Evolutionary conservation across 768 basidiomycete species (phyloP).

Genomic region (Lepiota venenata): DNA sequence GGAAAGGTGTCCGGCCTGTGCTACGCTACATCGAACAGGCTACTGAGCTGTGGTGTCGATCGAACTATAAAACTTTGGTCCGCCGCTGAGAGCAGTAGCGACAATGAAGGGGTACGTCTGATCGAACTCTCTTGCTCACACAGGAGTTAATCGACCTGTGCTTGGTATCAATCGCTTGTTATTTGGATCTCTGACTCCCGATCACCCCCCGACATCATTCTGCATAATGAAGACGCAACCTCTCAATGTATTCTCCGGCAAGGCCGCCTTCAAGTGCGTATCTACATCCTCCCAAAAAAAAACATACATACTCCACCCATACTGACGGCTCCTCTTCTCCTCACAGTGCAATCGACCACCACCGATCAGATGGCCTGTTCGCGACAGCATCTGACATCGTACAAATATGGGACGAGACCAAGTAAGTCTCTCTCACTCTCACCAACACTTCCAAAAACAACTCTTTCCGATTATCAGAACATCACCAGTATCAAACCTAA

Average conservation of each 20-base stretch:
- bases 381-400: constrained; percentile 92
- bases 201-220: constrained; percentile 7
- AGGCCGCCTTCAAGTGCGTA: constrained; percentile 85
- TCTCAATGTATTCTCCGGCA: constrained; percentile 76
- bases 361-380: constrained; percentile 83
- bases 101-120: constrained; percentile 19
- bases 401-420: constrained; percentile 98
- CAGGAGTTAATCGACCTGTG: not conserved
- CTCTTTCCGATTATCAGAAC: constrained; percentile 43
- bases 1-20: constrained; percentile 83
- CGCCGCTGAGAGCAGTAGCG: constrained; percentile 27
- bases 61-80: constrained; percentile 83
- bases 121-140: constrained; percentile 9
- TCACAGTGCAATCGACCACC: constrained; percentile 88
- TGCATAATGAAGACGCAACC: constrained; percentile 38
- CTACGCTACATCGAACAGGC: constrained; percentile 52
- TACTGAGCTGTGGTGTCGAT: constrained; percentile 83
- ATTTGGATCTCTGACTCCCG: constrained; percentile 14
- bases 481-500: constrained; percentile 81
- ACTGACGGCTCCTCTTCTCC: constrained; percentile 10
- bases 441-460: not conserved
- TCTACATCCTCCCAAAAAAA: not conserved
- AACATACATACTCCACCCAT: not conserved
- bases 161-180: not conserved
- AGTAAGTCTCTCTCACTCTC: constrained; percentile 43